phyloP scores from a whole-genome alignment of 108 stramenopile genomes.

The Nannochloropsis gaditana region DNA sequence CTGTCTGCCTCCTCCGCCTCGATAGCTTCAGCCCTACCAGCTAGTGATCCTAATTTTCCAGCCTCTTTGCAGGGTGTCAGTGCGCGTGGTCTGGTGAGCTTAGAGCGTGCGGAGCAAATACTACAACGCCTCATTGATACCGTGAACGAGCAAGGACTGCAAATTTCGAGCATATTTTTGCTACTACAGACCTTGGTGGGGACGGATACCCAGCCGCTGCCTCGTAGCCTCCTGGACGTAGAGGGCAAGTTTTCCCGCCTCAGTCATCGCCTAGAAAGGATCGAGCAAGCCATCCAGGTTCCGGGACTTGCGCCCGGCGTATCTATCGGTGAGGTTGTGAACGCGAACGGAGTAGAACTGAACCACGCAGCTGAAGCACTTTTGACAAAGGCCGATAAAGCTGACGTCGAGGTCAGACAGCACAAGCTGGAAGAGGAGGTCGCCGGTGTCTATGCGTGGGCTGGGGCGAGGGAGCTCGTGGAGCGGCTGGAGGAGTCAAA shows the following conservation, averaged over 20 bases:
- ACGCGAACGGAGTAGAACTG: not conserved
- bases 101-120: not conserved
- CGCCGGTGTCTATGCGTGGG: not conserved
- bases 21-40: too few relatives aligned
- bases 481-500: constrained; percentile 2
- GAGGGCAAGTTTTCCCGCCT: constrained; percentile 10
- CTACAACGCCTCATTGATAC: constrained; percentile 6
- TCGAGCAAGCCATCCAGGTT: not conserved
- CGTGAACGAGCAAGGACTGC: not conserved
- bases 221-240: constrained; percentile 19
- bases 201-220: not conserved
- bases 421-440: constrained; percentile 20
- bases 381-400: not conserved
- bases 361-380: not conserved
- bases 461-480: not conserved
- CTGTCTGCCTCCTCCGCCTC: too few relatives aligned
- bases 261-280: not conserved
- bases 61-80: not conserved
- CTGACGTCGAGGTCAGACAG: not conserved
- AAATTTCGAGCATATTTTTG: not conserved
- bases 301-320: not conserved
- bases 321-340: constrained; percentile 14
- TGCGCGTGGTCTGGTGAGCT: not conserved
- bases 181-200: constrained; percentile 5
- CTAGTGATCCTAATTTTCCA: too few relatives aligned